Percentiles rank a stretch among this genome's conserved stretches.
Conservation (phyloP, 129 eudicot genomes). For the Artemisia annua region DNA sequence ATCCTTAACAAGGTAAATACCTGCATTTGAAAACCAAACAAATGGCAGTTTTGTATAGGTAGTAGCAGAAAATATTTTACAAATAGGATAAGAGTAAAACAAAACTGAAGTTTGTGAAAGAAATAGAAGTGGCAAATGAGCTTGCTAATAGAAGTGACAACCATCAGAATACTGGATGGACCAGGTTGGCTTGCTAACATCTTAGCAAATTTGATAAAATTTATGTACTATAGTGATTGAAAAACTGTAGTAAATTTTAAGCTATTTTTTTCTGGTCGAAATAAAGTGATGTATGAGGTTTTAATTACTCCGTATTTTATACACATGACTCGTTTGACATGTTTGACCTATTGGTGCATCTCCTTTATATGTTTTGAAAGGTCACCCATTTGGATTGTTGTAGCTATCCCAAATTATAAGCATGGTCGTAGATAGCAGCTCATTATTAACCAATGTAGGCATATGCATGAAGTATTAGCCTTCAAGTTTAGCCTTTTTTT, state of each 20-base stretch:
- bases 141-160: too few species aligned
- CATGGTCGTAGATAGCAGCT: slow-evolving; percentile 1
- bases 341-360: not conserved
- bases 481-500: not conserved
- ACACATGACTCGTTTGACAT: not conserved
- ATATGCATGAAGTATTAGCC: slow-evolving; percentile 3
- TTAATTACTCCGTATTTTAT: not conserved
- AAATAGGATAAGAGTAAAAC: slow-evolving; percentile 5
- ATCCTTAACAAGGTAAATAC: too few species aligned
- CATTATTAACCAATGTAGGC: slow-evolving; percentile 5
- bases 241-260: not conserved
- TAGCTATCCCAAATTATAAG: too few species aligned
- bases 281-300: not conserved
- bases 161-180: not conserved
- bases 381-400: too few species aligned
- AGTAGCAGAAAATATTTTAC: not conserved
- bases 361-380: not conserved
- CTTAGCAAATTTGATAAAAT: not conserved
- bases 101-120: not conserved
- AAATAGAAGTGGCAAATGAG: not conserved
- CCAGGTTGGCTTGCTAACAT: not conserved
- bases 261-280: not conserved
- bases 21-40: not conserved
- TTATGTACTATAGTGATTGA: not conserved
- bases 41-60: not conserved